Evolutionary conservation across 768 basidiomycete genomes (phyloP).

Genomic region (Phanerodontia chrysosporium): DNA sequence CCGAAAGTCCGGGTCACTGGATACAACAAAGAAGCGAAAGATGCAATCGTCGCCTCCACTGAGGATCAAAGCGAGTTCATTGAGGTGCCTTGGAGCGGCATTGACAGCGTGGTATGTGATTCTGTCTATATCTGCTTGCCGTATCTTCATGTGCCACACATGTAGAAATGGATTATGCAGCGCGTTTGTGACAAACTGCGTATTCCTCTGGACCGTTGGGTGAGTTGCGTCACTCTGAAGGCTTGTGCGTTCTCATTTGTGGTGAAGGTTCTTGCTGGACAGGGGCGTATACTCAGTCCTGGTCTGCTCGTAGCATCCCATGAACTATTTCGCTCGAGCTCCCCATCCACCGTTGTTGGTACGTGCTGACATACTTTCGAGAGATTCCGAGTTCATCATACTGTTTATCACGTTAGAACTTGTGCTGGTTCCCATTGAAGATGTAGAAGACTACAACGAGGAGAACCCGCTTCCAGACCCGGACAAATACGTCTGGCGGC

Average conservation of each 20-base stretch:
- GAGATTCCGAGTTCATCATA: not conserved
- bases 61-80: not conserved
- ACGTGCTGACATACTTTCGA: not conserved
- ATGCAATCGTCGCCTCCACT: not conserved
- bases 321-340: not conserved
- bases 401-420: not conserved
- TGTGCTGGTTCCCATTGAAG: not conserved
- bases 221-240: not conserved
- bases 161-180: constrained; percentile 3
- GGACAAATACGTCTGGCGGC: constrained; percentile 1
- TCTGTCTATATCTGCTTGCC: not conserved
- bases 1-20: not conserved
- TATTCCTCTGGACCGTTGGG: constrained; percentile 4
- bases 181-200: constrained; percentile 1
- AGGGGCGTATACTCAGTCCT: not conserved
- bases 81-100: not conserved
- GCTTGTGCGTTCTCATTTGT: not conserved
- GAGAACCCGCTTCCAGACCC: not conserved
- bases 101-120: not conserved
- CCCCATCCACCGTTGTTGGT: not conserved
- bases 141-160: not conserved
- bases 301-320: not conserved
- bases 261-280: not conserved
- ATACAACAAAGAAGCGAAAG: constrained; percentile 2
- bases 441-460: not conserved